Evolutionary conservation across 148 eudicot species (phyloP).

Genomic region (Selenicereus undatus): DNA sequence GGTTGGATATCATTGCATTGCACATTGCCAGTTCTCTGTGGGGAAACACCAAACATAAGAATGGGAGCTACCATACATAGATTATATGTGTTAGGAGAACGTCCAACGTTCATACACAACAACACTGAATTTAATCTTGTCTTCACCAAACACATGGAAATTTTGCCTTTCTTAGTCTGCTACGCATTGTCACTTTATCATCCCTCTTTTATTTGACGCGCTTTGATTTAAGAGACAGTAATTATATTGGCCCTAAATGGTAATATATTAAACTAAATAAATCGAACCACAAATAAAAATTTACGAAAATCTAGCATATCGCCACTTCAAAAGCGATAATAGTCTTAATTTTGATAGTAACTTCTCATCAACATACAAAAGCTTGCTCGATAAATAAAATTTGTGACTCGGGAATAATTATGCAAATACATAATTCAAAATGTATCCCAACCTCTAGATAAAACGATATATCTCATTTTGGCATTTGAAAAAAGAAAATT

Average conservation of each 20-base stretch:
- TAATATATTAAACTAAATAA: too few relatives aligned
- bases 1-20: neutral
- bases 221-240: too few relatives aligned
- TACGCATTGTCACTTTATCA: too few relatives aligned
- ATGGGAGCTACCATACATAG: neutral
- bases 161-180: too few relatives aligned
- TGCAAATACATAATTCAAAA: too few relatives aligned
- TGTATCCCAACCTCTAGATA: too few relatives aligned
- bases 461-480: too few relatives aligned
- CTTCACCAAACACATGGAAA: neutral
- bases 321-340: neutral
- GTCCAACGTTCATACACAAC: neutral
- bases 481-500: neutral
- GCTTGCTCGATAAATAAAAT: neutral
- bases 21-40: neutral
- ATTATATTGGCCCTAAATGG: neutral
- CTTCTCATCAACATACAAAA: neutral
- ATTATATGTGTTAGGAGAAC: neutral
- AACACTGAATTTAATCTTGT: too few relatives aligned
- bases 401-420: too few relatives aligned
- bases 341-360: neutral
- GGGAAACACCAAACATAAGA: neutral
- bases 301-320: neutral
- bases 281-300: neutral
- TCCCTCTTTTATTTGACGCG: too few relatives aligned